These are phyloP conservation scores for Lichtheimia ornata DNA, from an alignment of 371 early-diverging fungal genomes.

Conservation along the genomic window DNA sequence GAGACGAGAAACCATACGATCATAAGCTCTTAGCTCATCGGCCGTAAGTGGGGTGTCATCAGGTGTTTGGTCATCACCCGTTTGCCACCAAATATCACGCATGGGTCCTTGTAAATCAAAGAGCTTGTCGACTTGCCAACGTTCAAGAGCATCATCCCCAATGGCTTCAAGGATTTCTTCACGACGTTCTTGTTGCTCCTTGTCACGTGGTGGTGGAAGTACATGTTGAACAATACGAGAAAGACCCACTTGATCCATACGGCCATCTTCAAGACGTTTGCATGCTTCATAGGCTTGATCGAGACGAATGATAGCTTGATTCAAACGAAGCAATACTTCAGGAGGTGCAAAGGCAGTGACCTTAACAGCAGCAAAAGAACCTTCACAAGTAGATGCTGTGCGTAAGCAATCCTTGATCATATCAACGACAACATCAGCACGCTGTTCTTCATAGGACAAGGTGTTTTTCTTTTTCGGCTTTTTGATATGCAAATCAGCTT, in stretches of 20 bases:
- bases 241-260: constrained; percentile 28
- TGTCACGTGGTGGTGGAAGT: constrained; percentile 23
- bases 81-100: constrained; percentile 40
- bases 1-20: constrained; percentile 66
- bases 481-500: constrained; percentile 74
- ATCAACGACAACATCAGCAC: constrained; percentile 56
- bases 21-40: constrained; percentile 75
- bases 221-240: constrained; percentile 23
- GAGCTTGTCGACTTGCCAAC: constrained; percentile 32
- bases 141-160: constrained; percentile 19
- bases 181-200: constrained; percentile 23
- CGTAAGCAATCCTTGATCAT: constrained; percentile 56
- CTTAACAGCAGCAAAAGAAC: constrained; percentile 85
- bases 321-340: constrained; percentile 71
- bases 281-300: constrained; percentile 38
- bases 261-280: constrained; percentile 25
- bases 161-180: constrained; percentile 19
- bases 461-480: constrained; percentile 65
- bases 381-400: constrained; percentile 46
- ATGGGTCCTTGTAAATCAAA: constrained; percentile 37
- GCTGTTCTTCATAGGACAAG: constrained; percentile 48
- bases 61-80: constrained; percentile 5
- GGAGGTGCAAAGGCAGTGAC: constrained; percentile 87
- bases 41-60: constrained; percentile 12
- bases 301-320: constrained; percentile 49